These are phyloP conservation scores for Ilex paraguariensis DNA, from an alignment of 305 asterid genomes.

Conservation along the genomic window DNA sequence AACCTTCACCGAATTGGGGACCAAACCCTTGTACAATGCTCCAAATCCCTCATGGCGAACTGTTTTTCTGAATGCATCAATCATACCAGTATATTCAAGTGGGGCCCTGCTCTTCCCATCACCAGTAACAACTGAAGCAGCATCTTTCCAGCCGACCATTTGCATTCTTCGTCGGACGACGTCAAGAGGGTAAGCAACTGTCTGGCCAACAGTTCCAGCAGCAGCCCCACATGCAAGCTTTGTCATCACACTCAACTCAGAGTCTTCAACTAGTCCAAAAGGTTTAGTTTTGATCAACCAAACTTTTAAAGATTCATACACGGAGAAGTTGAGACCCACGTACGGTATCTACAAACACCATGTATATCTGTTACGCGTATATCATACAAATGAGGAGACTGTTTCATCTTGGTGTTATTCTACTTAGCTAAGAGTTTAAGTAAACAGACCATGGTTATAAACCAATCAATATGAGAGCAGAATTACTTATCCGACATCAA, in stretches of 20 bases:
- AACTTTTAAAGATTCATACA: slow-evolving; percentile 30
- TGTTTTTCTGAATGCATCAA: slow-evolving; percentile 32
- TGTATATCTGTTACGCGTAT: not conserved
- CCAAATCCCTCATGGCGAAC: slow-evolving; percentile 30
- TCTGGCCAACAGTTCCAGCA: slow-evolving; percentile 35
- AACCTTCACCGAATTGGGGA: slow-evolving; percentile 37
- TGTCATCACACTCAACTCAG: slow-evolving; percentile 25
- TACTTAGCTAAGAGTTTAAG: no score
- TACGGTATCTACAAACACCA: slow-evolving; percentile 27
- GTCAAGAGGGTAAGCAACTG: slow-evolving; percentile 34
- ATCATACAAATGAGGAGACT: no score
- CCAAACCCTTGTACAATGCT: slow-evolving; percentile 33
- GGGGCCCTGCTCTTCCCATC: slow-evolving; percentile 28
- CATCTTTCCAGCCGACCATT: slow-evolving; percentile 34
- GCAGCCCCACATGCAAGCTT: slow-evolving; percentile 37
- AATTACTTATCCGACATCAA: no score
- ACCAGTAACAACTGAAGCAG: slow-evolving; percentile 27
- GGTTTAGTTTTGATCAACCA: slow-evolving; percentile 25
- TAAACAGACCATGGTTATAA: no score
- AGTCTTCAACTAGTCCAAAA: slow-evolving; percentile 17
- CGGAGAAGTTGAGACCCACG: slow-evolving; percentile 33
- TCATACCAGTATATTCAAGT: slow-evolving; percentile 26
- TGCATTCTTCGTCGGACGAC: slow-evolving; percentile 39
- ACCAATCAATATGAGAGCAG: no score
- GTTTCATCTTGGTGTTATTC: no score